Percentiles rank a stretch among this genome's conserved stretches.
These are phyloP conservation scores for Pythium periplocum DNA, from an alignment of 352 stramenopile species.

Conservation along the genomic window DNA sequence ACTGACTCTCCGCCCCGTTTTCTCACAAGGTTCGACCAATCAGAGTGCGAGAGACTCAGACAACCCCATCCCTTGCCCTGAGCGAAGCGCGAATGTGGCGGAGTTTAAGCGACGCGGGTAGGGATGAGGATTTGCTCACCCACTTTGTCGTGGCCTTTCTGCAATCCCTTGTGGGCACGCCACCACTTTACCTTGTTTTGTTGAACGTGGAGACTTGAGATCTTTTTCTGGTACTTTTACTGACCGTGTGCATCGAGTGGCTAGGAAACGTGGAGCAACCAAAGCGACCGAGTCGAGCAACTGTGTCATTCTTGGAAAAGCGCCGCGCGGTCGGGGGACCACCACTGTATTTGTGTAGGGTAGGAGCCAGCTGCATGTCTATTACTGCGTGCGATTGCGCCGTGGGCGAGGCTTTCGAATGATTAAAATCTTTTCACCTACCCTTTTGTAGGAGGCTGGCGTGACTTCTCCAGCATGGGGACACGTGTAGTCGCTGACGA, in stretches of 20 bases:
- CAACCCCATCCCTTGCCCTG: too few species aligned
- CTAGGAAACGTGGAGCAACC: too few species aligned
- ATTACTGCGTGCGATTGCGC: background rate
- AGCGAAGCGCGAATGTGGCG: too few species aligned
- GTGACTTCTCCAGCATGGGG: slow-evolving; percentile 1
- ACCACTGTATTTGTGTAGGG: background rate
- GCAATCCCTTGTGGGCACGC: background rate
- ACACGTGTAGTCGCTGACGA: slow-evolving; percentile 15
- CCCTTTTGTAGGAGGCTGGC: slow-evolving; percentile 30
- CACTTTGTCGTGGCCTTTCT: background rate
- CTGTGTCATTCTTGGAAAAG: too few species aligned
- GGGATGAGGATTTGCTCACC: background rate
- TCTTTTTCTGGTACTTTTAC: too few species aligned
- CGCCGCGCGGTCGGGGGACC: background rate
- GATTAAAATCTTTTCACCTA: slow-evolving; percentile 29
- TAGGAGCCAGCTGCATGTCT: slow-evolving; percentile 3
- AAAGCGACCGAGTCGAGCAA: too few species aligned
- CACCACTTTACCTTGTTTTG: background rate
- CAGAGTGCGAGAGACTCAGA: too few species aligned
- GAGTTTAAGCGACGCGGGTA: background rate
- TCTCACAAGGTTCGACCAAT: too few species aligned
- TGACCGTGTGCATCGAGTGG: too few species aligned
- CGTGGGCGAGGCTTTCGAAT: slow-evolving; percentile 21
- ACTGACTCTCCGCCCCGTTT: too few species aligned
- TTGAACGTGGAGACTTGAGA: too few species aligned